Evolutionary conservation across 2,329 filamentous ascomycete species (phyloP), one percentile per base, ranked within the genome.

Genomic region (Ascochyta lentis): DNA sequence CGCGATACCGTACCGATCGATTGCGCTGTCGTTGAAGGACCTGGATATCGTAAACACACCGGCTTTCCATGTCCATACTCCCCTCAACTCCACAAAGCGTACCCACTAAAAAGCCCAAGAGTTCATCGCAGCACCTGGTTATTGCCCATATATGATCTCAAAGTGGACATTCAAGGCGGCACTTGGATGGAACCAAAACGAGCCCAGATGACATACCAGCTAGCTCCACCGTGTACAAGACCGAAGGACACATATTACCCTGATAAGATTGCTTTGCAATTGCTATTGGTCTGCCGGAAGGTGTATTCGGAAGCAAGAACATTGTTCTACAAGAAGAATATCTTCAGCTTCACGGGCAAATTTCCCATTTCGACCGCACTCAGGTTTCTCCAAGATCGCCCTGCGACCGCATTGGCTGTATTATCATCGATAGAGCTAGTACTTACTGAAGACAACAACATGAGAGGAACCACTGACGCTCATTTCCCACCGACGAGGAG

Each of bases 341-440:
- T 49, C 5, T 71, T 71, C 44, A 60, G 58, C 24, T 69, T 71
- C 49, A 63, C 46, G 3, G 40, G 41, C 19, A 55, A 59, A 26
- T 67, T 65, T 23, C 45, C 60, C 9, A 54, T 71, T 15, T 61
- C 68, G 24, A 69, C 66, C 24, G 65, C 64, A 3, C 60, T 68
- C 9, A 58, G 54, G 0, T 71, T 70, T 29, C 52, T 71, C 6
- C 57, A 61, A 38, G 67, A 70, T 26, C 57, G 64, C 31, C 50
- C 67, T 15, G 27, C 55, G 3, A 42, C 37, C 15, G 65, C 60
- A 10, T 58, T 64, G 8, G 46, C 44, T 26, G 41, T 49, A 10
- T 60, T 70, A 10, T 52, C 27, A 1, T 62, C 64, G 7, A 39
- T 69, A 13, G 54, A 67, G 16, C 40, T 70, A 15, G 37, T 45